phyloP scores from a whole-genome alignment of 768 basidiomycete species.

The Suillus weaverae region DNA sequence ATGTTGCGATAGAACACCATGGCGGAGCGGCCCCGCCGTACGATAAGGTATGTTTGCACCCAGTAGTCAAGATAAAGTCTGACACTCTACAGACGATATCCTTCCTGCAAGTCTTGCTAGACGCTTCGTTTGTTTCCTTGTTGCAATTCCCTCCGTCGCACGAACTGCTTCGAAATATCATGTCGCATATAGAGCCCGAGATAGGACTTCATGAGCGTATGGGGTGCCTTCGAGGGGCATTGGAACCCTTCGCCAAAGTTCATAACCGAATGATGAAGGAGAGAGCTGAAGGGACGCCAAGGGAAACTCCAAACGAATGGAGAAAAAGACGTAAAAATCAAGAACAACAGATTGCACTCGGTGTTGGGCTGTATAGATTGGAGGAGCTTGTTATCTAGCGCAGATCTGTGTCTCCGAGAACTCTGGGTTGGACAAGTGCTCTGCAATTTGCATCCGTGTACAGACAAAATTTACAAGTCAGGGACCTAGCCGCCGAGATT shows the following conservation, averaged over 20 bases:
- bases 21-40: conserved; percentile 12
- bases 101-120: conserved; percentile 67
- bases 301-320: conserved; percentile 44
- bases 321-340: conserved; percentile 52
- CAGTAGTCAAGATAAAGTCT: conserved; percentile 48
- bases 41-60: conserved; percentile 34
- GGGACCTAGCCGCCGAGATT: neutral
- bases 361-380: conserved; percentile 33
- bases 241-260: conserved; percentile 62
- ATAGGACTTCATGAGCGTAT: conserved; percentile 48
- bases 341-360: conserved; percentile 34
- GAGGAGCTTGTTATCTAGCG: conserved; percentile 64
- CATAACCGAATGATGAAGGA: conserved; percentile 52
- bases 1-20: neutral
- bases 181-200: conserved; percentile 55
- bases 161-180: conserved; percentile 46
- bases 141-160: conserved; percentile 53
- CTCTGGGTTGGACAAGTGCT: neutral
- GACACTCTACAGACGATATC: conserved; percentile 44
- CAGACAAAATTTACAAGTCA: conserved; percentile 31
- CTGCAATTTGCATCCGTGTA: neutral
- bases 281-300: conserved; percentile 32
- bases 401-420: neutral
- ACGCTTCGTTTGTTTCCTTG: conserved; percentile 68
- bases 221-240: conserved; percentile 53